phyloP scores from a whole-genome alignment of 73 alveolate species.

The Paramecium biaurelia region DNA sequence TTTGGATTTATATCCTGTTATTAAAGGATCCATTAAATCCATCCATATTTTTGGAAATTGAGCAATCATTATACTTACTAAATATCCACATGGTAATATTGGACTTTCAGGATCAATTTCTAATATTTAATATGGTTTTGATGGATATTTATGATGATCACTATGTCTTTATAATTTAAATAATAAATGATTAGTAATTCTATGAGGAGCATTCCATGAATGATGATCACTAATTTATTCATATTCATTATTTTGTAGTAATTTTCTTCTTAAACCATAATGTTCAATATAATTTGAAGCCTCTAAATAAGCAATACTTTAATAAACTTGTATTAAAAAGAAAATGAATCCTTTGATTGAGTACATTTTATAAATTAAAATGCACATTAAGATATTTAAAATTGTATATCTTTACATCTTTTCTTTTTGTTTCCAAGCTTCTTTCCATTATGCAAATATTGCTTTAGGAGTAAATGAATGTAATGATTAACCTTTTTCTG shows the following conservation, averaged over 20 bases:
- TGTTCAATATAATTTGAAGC: constrained; percentile 77
- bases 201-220: constrained; percentile 89
- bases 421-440: constrained; percentile 67
- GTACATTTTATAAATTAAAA: constrained; percentile 47
- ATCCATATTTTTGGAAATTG: constrained; percentile 76
- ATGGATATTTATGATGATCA: constrained; percentile 84
- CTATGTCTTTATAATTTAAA: constrained; percentile 84
- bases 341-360: constrained; percentile 62
- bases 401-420: background rate
- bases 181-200: constrained; percentile 68
- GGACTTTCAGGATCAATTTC: constrained; percentile 71
- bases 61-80: constrained; percentile 62
- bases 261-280: constrained; percentile 77
- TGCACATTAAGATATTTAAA: constrained; percentile 60
- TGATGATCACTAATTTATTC: constrained; percentile 73
- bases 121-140: constrained; percentile 76
- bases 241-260: constrained; percentile 64
- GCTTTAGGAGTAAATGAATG: constrained; percentile 48
- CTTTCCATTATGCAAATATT: background rate
- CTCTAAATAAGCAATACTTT: constrained; percentile 65
- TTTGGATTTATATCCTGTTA: background rate
- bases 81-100: constrained; percentile 75
- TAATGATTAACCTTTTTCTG: constrained; percentile 66
- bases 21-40: constrained; percentile 46
- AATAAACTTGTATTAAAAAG: constrained; percentile 44